Evolutionary conservation across 2,329 filamentous ascomycete species (phyloP).

Genomic region (Fusarium floridanum): DNA sequence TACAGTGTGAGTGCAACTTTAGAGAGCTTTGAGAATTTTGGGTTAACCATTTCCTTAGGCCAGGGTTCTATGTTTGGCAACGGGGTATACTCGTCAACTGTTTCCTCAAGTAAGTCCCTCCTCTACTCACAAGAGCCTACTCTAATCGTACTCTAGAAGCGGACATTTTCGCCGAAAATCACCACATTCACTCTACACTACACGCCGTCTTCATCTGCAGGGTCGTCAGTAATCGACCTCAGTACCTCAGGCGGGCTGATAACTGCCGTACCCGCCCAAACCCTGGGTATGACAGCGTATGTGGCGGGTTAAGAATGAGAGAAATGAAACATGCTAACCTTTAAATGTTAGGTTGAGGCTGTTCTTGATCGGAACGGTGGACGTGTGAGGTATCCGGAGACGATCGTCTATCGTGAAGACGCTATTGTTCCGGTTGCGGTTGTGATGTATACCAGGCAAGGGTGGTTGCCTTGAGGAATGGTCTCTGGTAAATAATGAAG

Average conservation of each 20-base stretch:
- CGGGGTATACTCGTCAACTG: constrained; percentile 9
- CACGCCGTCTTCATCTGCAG: constrained; percentile 3
- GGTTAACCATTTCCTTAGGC: background rate
- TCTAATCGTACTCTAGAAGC: background rate
- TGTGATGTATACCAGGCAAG: constrained; percentile 7
- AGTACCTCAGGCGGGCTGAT: background rate
- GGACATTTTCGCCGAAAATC: background rate
- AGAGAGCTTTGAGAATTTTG: background rate
- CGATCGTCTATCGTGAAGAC: constrained; percentile 23
- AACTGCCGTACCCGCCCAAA: background rate
- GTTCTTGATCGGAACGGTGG: background rate
- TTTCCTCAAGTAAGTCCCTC: constrained; percentile 1
- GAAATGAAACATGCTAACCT: background rate
- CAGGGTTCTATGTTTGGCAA: constrained; percentile 7
- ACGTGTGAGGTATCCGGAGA: background rate
- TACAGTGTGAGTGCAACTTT: background rate
- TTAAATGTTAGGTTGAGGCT: background rate
- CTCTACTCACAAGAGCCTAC: accelerated
- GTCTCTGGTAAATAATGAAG: background rate
- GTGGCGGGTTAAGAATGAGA: background rate
- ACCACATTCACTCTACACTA: background rate
- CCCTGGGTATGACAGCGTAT: constrained; percentile 13
- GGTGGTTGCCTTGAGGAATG: background rate
- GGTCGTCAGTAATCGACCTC: background rate
- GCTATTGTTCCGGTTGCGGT: constrained; percentile 16